phyloP scores from a whole-genome alignment of 768 basidiomycete genomes.

The Coprinopsis sp. region DNA sequence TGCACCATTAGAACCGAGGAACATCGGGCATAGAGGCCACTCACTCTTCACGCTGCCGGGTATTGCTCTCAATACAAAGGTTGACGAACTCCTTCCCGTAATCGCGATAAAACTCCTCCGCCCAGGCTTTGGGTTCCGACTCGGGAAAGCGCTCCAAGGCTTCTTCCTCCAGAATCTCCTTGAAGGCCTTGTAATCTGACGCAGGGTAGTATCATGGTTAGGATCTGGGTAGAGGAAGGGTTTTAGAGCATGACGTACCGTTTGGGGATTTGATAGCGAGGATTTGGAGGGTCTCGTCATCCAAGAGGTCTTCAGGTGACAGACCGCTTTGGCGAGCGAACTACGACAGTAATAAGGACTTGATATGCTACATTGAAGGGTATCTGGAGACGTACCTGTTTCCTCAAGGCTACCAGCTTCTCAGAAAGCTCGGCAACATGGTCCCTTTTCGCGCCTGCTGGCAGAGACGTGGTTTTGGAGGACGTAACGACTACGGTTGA shows the following conservation, averaged over 20 bases:
- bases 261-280: not conserved
- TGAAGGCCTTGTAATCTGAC: not conserved
- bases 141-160: not conserved
- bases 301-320: not conserved
- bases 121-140: not conserved
- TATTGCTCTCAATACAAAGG: slow-evolving; percentile 1
- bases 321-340: not conserved
- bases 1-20: no score
- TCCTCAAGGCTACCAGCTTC: no score
- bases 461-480: no score
- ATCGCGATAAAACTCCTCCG: not conserved
- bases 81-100: slow-evolving; percentile 4
- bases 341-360: not conserved
- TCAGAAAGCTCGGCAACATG: no score
- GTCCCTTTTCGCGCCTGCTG: no score
- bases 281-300: not conserved
- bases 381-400: no score
- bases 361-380: not conserved
- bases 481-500: no score
- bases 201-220: not conserved
- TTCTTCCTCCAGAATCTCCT: not conserved
- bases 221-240: not conserved
- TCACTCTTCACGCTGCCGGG: no score
- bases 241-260: not conserved
- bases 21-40: no score